phyloP scores from a whole-genome alignment of 2,329 filamentous ascomycete species.

The Trichoderma atroviride region DNA sequence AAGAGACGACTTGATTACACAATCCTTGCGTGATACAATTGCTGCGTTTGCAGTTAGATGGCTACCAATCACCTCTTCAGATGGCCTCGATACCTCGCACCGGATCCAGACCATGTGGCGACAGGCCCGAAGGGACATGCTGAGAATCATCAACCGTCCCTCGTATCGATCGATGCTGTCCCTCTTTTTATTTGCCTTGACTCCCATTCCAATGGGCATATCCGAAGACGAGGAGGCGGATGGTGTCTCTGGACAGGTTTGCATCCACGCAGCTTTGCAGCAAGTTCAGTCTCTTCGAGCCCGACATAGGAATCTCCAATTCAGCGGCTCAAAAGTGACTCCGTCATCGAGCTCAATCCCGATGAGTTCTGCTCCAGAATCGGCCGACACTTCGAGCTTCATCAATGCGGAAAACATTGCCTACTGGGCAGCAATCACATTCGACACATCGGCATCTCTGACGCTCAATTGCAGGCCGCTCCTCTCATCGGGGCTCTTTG shows the following conservation, averaged over 20 bases:
- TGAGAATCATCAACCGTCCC: constrained; percentile 7
- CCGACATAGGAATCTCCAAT: not conserved
- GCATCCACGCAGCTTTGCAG: constrained; percentile 5
- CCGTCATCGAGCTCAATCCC: not conserved
- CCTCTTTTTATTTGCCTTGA: constrained; percentile 6
- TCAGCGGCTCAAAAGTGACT: constrained; percentile 11
- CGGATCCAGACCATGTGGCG: constrained; percentile 10
- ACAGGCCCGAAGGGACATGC: constrained; percentile 9
- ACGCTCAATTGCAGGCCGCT: constrained; percentile 13
- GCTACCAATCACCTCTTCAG: constrained; percentile 11
- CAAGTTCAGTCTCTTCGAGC: constrained; percentile 1
- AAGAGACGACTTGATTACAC: not conserved
- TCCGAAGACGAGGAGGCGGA: constrained; percentile 1
- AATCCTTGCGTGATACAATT: constrained; percentile 3
- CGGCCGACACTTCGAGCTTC: not conserved
- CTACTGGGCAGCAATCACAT: constrained; percentile 9
- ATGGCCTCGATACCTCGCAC: not conserved
- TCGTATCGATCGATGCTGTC: constrained; percentile 11
- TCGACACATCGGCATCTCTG: constrained; percentile 5
- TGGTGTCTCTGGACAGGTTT: constrained; percentile 5
- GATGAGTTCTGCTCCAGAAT: not conserved
- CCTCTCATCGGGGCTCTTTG: constrained; percentile 5
- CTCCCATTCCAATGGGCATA: constrained; percentile 3
- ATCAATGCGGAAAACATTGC: constrained; percentile 8
- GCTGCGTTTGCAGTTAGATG: not conserved